Percentiles rank a stretch among this genome's conserved stretches.
Evolutionary conservation across 2,329 filamentous ascomycete genomes (phyloP).

Genomic region (Orbilia ellipsospora): DNA sequence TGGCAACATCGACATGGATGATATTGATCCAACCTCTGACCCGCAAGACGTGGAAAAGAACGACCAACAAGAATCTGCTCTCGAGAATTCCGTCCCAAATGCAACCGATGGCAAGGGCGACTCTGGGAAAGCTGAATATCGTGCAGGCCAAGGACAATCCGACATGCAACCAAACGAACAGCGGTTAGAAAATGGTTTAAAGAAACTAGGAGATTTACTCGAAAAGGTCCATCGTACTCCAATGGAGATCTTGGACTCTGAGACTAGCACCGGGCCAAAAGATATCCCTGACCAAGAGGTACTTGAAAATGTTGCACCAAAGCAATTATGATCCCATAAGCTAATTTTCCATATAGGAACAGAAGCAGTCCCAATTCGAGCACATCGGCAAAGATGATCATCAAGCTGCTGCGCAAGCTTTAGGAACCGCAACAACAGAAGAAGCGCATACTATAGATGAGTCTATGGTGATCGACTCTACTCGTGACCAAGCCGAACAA

Average conservation of each 20-base stretch:
- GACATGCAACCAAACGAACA: conserved; percentile 56
- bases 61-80: conserved; percentile 44
- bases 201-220: conserved; percentile 90
- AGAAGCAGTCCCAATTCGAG: conserved; percentile 90
- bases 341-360: conserved; percentile 64
- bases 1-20: conserved; percentile 56
- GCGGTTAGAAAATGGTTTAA: conserved; percentile 77
- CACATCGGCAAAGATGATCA: conserved; percentile 87
- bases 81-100: conserved; percentile 53
- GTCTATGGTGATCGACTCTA: conserved; percentile 82
- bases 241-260: conserved; percentile 77
- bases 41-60: conserved; percentile 57
- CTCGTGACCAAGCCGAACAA: conserved; percentile 64
- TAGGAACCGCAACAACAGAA: conserved; percentile 88
- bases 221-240: conserved; percentile 93
- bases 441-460: conserved; percentile 87
- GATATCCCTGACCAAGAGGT: conserved; percentile 62
- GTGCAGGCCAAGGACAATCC: conserved; percentile 30
- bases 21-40: conserved; percentile 54
- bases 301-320: neutral
- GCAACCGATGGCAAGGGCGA: conserved; percentile 34
- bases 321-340: neutral
- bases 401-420: conserved; percentile 86
- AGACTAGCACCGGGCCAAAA: conserved; percentile 68
- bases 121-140: conserved; percentile 44